Base-by-base conservation (phyloP, 108 stramenopile species). In the Fragilaria radians region DNA sequence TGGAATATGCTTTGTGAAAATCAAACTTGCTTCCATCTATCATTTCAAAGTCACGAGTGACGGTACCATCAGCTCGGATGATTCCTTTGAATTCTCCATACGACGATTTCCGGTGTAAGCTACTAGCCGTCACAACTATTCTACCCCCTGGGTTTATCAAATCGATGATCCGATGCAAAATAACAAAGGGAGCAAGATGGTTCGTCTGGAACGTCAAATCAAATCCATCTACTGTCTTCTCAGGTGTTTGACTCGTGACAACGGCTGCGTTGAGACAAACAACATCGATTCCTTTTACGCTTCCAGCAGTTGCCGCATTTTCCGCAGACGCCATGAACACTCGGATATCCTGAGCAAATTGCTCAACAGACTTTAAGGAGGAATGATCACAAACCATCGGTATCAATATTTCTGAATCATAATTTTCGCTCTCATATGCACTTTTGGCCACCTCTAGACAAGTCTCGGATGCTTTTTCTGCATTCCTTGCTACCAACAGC, bases 201-300 rank as follows among this genome's bases (percentile, higher is more conserved):
- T 86, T 86, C 18, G 69, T 78, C 42, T 73, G 77, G 28, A 82
- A 63, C 32, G 80, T 80, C 22, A 53, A 5, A 54, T 86, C 84
- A 34, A 79, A 68, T 25, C 72, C 78, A 53, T 85, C 80, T 32
- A 65, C 42, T 19, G 81, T 80, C 27, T 62, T 46, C 23, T 59
- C 46, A 3, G 77, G 22, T 29, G 52, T 62, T 32, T 62, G 66
- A 1, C 71, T 47, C 2, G 53, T 31, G 24, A 73, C n/a, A 19
- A 81, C 54, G 3, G 78, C 85, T 21, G 85, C 85, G 58, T 86
- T 86, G 58, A 82, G 65, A 45, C 81, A 63, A 31, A 85, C 65
- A 24, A 79, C 75, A 51, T 81, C 83, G n/a, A n/a, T n/a, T n/a
- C n/a, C n/a, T n/a, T n/a, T n/a, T n/a, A n/a, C n/a, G n/a, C n/a